Percentiles rank a stretch among this genome's conserved stretches.
Conservation (phyloP, 495 filamentous ascomycete genomes). For the Hypomontagnella monticulosa region DNA sequence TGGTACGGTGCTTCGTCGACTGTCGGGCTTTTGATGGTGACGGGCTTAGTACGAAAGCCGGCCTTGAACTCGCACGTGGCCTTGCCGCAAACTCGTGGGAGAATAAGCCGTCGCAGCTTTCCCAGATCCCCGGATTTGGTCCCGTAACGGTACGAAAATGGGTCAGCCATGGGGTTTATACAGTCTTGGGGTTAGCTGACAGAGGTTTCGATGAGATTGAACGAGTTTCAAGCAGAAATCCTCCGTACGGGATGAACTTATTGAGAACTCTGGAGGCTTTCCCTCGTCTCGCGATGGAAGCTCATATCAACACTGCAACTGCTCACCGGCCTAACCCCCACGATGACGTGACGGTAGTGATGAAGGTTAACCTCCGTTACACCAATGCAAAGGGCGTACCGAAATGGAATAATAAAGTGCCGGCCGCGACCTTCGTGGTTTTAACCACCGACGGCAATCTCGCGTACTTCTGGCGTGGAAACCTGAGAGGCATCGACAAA, state of each 20-base stretch:
- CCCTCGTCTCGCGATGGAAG: conserved; percentile 72
- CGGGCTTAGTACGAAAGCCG: conserved; percentile 70
- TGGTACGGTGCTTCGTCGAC: conserved; percentile 87
- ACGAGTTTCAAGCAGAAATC: conserved; percentile 76
- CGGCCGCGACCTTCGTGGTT: conserved; percentile 78
- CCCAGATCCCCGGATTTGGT: conserved; percentile 86
- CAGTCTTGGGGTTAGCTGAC: conserved; percentile 74
- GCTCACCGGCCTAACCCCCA: conserved; percentile 46
- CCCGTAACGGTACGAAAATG: conserved; percentile 81
- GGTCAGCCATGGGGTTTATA: conserved; percentile 72
- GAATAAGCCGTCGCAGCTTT: conserved; percentile 81
- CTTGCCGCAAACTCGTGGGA: conserved; percentile 88
- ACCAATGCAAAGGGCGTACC: conserved; percentile 71
- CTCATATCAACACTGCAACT: conserved; percentile 44
- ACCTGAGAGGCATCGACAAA: conserved; percentile 71
- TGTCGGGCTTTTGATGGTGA: conserved; percentile 77
- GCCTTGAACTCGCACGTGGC: conserved; percentile 81
- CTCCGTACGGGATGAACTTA: conserved; percentile 81
- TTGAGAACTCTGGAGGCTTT: conserved; percentile 72
- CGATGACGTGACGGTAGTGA: conserved; percentile 61
- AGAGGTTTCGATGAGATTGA: conserved; percentile 79
- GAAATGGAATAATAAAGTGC: conserved; percentile 67
- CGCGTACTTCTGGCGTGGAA: conserved; percentile 80
- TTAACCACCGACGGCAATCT: conserved; percentile 79
- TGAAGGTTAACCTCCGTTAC: conserved; percentile 77